Evolutionary conservation across 164 flowering plant genomes (phyloP).

Genomic region (Kingdonia uniflora): DNA sequence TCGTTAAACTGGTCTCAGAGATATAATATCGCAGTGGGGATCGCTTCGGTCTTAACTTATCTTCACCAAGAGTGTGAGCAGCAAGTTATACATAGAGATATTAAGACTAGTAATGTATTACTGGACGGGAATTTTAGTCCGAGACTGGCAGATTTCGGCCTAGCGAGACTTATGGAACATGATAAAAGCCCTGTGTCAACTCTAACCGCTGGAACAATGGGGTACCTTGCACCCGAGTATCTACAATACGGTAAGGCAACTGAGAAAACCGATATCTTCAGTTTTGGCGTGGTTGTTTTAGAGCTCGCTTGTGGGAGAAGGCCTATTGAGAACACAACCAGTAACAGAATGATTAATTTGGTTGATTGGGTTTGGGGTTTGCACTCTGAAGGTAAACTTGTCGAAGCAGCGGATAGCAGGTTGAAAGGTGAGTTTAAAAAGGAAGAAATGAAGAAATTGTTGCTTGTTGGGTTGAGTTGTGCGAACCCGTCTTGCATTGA

Average conservation of each 20-base stretch:
- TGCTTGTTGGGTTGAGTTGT: slow-evolving; percentile 78
- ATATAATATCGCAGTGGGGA: slow-evolving; percentile 55
- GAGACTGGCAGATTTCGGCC: slow-evolving; percentile 80
- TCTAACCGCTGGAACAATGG: slow-evolving; percentile 92
- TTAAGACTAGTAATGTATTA: slow-evolving; percentile 78
- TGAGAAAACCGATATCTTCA: slow-evolving; percentile 81
- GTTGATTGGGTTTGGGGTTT: slow-evolving; percentile 88
- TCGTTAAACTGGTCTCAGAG: slow-evolving; percentile 50
- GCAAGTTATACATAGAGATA: slow-evolving; percentile 88
- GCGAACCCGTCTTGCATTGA: slow-evolving; percentile 57
- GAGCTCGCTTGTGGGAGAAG: slow-evolving; percentile 92
- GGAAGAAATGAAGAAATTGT: slow-evolving; percentile 54
- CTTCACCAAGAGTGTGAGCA: slow-evolving; percentile 89
- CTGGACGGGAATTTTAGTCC: slow-evolving; percentile 62
- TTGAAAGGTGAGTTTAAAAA: slow-evolving; percentile 53
- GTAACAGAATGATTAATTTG: slow-evolving; percentile 51
- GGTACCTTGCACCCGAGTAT: slow-evolving; percentile 92
- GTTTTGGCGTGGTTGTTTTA: slow-evolving; percentile 81
- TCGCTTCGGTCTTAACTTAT: slow-evolving; percentile 70
- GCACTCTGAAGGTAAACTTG: slow-evolving; percentile 48
- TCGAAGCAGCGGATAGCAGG: slow-evolving; percentile 60
- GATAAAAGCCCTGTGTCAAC: slow-evolving; percentile 89
- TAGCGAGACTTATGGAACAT: slow-evolving; percentile 87
- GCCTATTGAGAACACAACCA: slow-evolving; percentile 53
- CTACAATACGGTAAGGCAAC: slow-evolving; percentile 90